Conservation (phyloP, 164 flowering plant species). For the Magnolia changhungtana region DNA sequence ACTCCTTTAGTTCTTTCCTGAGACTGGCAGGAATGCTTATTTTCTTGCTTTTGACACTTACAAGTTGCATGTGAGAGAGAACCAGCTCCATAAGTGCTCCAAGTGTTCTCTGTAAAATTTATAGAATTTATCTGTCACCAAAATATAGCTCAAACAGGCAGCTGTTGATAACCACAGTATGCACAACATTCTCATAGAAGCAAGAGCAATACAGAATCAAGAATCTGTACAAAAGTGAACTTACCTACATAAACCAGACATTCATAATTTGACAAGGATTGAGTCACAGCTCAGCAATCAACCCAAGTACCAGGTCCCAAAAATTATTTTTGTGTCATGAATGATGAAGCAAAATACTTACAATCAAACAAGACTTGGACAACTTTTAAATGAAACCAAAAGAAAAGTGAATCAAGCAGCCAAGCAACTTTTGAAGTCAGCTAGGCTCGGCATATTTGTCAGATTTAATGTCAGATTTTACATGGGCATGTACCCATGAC, state of each 20-base stretch:
- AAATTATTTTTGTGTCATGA: too few relatives aligned
- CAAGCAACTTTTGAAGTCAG: not conserved
- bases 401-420: not conserved
- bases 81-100: slow-evolving; percentile 71
- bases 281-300: too few relatives aligned
- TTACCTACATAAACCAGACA: too few relatives aligned
- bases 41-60: slow-evolving; percentile 39
- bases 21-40: slow-evolving; percentile 26
- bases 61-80: slow-evolving; percentile 35
- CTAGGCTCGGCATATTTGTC: not conserved
- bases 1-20: slow-evolving; percentile 51
- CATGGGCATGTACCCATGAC: not conserved
- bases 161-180: not conserved
- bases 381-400: not conserved
- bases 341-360: too few relatives aligned
- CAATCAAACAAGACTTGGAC: too few relatives aligned
- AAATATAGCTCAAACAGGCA: not conserved
- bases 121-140: not conserved
- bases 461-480: not conserved
- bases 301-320: too few relatives aligned
- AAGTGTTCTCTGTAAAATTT: slow-evolving; percentile 44
- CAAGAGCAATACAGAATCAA: not conserved
- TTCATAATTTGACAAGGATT: too few relatives aligned
- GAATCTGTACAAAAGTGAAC: not conserved
- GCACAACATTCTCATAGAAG: not conserved